These are phyloP conservation scores for Populus ilicifolia DNA, from an alignment of 345 rosid genomes.

Conservation along the genomic window DNA sequence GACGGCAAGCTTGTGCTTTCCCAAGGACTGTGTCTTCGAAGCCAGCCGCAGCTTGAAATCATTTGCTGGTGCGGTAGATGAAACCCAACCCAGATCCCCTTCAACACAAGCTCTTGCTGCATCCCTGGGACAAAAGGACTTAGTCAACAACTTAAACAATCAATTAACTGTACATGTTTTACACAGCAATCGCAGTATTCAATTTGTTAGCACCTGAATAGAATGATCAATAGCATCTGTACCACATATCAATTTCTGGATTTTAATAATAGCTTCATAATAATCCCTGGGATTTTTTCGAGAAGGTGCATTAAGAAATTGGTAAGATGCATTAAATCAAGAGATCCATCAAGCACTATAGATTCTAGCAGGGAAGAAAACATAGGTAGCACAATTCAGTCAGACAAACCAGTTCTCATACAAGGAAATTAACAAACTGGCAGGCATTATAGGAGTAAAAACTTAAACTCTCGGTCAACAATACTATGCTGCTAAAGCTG, in stretches of 20 bases:
- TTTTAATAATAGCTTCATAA: background rate
- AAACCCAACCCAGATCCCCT: constrained; percentile 59
- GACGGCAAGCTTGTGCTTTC: constrained; percentile 66
- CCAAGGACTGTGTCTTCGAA: constrained; percentile 47
- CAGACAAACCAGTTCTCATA: background rate
- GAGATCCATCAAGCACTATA: background rate
- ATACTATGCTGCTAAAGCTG: background rate
- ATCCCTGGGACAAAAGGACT: constrained; percentile 44
- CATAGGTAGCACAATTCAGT: background rate
- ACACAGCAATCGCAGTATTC: background rate
- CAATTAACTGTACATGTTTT: background rate
- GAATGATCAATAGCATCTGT: background rate
- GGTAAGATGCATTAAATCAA: background rate
- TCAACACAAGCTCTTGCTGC: constrained; percentile 56
- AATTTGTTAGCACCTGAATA: background rate
- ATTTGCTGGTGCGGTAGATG: constrained; percentile 50
- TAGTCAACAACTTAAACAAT: constrained; percentile 12
- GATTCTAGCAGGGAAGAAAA: background rate
- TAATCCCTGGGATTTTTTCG: background rate
- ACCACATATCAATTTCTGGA: background rate
- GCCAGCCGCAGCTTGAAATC: constrained; percentile 54
- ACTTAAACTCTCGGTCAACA: background rate
- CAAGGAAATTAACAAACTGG: background rate
- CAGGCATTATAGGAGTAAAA: background rate
- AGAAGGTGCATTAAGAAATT: background rate